Conservation (phyloP, 805 yeast species). For the Cyberlindnera petersonii region DNA sequence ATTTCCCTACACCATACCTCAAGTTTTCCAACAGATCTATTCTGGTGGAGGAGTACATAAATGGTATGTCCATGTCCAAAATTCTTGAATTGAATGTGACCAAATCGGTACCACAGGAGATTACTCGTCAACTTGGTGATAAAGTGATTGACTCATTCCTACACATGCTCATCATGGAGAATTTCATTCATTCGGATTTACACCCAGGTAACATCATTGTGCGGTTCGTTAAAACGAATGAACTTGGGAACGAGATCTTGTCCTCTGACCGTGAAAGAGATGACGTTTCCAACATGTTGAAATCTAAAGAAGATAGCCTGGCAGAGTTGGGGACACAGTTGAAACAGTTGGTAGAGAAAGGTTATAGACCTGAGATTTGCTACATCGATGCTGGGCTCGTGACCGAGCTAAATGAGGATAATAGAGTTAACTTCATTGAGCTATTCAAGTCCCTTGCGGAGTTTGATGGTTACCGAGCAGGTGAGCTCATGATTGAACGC, state of each 20-base stretch:
- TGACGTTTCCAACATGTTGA: constrained; percentile 21
- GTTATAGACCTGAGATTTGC: constrained; percentile 81
- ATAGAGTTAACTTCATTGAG: constrained; percentile 83
- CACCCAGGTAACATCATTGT: constrained; percentile 96
- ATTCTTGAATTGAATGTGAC: constrained; percentile 43
- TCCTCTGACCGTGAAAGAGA: constrained; percentile 24
- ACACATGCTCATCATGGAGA: constrained; percentile 88
- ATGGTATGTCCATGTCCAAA: constrained; percentile 78
- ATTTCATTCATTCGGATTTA: constrained; percentile 93
- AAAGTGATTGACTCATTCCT: constrained; percentile 87
- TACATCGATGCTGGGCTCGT: constrained; percentile 92
- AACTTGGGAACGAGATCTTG: constrained; percentile 27
- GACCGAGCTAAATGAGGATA: constrained; percentile 75
- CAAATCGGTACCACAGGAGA: constrained; percentile 39
- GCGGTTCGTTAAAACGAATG: constrained; percentile 52
- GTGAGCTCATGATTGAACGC: constrained; percentile 92
- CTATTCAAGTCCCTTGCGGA: constrained; percentile 83
- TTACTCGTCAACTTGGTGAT: constrained; percentile 70
- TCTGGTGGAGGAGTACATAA: constrained; percentile 79
- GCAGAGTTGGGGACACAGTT: constrained; percentile 47
- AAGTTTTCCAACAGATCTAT: constrained; percentile 64
- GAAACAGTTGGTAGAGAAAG: constrained; percentile 43
- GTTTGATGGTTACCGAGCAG: constrained; percentile 93
- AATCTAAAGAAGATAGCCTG: constrained; percentile 22
- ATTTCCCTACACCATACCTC: constrained; percentile 76